phyloP scores from a whole-genome alignment of 148 eudicot genomes.

The Cornus suecica region DNA sequence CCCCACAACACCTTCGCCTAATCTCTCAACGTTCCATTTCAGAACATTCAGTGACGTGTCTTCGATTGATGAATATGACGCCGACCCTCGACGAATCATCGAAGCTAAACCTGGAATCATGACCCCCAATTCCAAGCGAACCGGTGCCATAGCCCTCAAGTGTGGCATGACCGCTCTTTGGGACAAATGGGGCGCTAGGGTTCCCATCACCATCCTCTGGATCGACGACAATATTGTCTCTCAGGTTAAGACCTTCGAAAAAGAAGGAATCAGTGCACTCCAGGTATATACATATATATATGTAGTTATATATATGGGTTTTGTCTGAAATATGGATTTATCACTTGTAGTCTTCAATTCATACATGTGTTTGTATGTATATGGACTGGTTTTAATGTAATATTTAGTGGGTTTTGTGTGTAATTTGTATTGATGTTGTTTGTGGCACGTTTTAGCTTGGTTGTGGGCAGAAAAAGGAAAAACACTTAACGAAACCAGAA shows the following conservation, averaged over 20 bases:
- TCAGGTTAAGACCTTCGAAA: conserved; percentile 87
- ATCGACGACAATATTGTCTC: conserved; percentile 85
- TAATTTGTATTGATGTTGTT: no score
- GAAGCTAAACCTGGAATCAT: conserved; percentile 56
- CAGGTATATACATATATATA: no score
- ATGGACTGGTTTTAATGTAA: background rate
- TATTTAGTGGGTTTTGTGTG: background rate
- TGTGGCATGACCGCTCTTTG: conserved; percentile 94
- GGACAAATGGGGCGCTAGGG: conserved; percentile 94
- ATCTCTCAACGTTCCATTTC: conserved; percentile 5
- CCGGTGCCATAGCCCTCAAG: conserved; percentile 78
- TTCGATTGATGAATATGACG: conserved; percentile 7
- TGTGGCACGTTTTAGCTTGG: conserved; percentile 55
- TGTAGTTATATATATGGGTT: no score
- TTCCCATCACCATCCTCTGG: conserved; percentile 80
- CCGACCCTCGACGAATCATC: conserved; percentile 47
- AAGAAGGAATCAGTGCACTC: conserved; percentile 82
- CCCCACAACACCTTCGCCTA: conserved; percentile 16
- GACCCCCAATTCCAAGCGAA: conserved; percentile 62
- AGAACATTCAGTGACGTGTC: conserved; percentile 37
- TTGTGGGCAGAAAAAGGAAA: conserved; percentile 88
- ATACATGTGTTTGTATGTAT: no score
- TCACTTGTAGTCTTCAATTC: background rate
- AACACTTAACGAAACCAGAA: conserved; percentile 88
- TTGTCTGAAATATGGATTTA: no score